phyloP scores from a whole-genome alignment of 225 moss, liverwort and hornwort genomes.

The Rhytidiadelphus loreus region DNA sequence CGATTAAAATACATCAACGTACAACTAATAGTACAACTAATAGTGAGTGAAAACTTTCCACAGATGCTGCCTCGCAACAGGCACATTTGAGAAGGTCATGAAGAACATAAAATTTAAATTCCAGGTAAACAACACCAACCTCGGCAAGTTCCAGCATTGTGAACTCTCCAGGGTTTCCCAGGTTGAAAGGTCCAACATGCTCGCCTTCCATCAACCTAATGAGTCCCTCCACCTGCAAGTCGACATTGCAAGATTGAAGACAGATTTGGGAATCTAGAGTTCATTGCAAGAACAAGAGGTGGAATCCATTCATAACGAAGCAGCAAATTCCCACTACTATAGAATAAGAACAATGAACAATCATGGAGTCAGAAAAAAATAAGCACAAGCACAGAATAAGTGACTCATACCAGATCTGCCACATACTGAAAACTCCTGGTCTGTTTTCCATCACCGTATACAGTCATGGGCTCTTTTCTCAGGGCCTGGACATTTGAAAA shows the following conservation, averaged over 20 bases:
- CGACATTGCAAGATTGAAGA: background rate
- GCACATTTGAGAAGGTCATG: background rate
- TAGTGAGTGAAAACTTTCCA: background rate
- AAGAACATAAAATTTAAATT: background rate
- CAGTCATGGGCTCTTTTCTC: constrained; percentile 50
- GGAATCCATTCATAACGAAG: background rate
- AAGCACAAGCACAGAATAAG: background rate
- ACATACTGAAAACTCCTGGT: constrained; percentile 53
- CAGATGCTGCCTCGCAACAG: background rate
- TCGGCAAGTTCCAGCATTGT: constrained; percentile 53
- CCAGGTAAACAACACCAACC: background rate
- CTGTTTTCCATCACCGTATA: constrained; percentile 51
- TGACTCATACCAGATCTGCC: constrained; percentile 33
- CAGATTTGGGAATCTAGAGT: background rate
- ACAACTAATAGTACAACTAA: no score
- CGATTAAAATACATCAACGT: background rate
- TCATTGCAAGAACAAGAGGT: background rate
- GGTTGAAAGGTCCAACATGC: constrained; percentile 43
- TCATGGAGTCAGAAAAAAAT: background rate
- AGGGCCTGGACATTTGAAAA: constrained; percentile 12
- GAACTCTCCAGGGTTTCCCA: constrained; percentile 51
- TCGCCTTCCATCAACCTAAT: constrained; percentile 50
- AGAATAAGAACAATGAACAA: background rate
- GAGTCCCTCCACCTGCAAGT: constrained; percentile 39
- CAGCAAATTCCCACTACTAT: background rate